These are phyloP conservation scores for Massariosphaeria phaeospora DNA, from an alignment of 495 filamentous ascomycete species.

Conservation along the genomic window DNA sequence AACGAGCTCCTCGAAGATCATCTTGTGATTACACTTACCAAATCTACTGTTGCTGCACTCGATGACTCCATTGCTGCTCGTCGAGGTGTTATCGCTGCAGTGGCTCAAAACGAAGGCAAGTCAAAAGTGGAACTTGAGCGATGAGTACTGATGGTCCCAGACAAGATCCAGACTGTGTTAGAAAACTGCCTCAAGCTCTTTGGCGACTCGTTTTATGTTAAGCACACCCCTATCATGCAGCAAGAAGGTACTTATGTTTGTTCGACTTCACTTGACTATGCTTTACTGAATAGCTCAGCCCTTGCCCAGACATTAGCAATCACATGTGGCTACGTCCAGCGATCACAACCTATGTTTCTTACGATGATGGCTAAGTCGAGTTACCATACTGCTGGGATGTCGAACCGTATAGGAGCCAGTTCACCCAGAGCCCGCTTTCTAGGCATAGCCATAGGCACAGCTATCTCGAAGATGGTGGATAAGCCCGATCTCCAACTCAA, in stretches of 20 bases:
- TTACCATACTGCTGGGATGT: slow-evolving; percentile 68
- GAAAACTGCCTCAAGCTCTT: slow-evolving; percentile 67
- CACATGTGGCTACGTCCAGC: slow-evolving; percentile 67
- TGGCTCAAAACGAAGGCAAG: slow-evolving; percentile 53
- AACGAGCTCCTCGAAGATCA: slow-evolving; percentile 46
- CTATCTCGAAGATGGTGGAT: slow-evolving; percentile 76
- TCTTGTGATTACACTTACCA: slow-evolving; percentile 41
- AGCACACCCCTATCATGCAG: slow-evolving; percentile 70
- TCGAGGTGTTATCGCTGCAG: slow-evolving; percentile 59
- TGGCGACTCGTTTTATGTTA: slow-evolving; percentile 80
- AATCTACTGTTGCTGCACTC: slow-evolving; percentile 30
- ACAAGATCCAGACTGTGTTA: slow-evolving; percentile 53
- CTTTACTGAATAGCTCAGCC: slow-evolving; percentile 55
- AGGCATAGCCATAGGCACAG: slow-evolving; percentile 83
- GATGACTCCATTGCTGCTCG: slow-evolving; percentile 58
- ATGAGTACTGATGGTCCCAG: slow-evolving; percentile 29
- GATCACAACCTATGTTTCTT: slow-evolving; percentile 55
- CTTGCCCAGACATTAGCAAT: slow-evolving; percentile 77
- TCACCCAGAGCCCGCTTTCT: slow-evolving; percentile 73
- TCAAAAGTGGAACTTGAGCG: background rate
- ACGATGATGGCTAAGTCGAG: slow-evolving; percentile 63
- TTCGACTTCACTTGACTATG: slow-evolving; percentile 22
- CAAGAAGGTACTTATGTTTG: slow-evolving; percentile 67
- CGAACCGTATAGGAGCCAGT: slow-evolving; percentile 76
- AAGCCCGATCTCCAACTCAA: slow-evolving; percentile 65